A percentile compares a stretch with the other conserved stretches of the same genome.
Conservation (phyloP, 257 asterid genomes). For the Przewalskia tangutica region DNA sequence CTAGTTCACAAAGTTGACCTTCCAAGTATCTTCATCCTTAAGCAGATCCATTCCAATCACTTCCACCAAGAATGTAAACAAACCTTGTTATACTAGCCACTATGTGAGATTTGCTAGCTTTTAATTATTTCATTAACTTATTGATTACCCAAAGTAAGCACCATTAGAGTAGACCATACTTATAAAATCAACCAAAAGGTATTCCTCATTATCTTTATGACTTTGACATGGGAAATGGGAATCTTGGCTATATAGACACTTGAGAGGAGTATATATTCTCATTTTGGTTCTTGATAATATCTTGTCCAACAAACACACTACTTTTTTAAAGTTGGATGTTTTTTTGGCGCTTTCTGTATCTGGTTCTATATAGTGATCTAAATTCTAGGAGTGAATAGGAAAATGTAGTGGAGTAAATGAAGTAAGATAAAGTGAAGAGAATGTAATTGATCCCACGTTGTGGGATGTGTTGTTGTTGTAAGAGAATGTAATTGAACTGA, state of each 20-base stretch:
- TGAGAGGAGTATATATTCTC: slow-evolving; percentile 19
- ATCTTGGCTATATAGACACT: slow-evolving; percentile 12
- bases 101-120: neutral
- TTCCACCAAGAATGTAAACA: neutral
- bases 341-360: neutral
- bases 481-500: neutral
- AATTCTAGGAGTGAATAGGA: neutral
- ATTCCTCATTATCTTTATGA: neutral
- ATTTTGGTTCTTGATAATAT: slow-evolving; percentile 1
- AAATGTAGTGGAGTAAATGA: neutral
- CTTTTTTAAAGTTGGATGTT: neutral
- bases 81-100: slow-evolving; percentile 2
- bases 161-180: neutral
- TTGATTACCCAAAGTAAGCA: neutral
- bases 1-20: slow-evolving; percentile 9
- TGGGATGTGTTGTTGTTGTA: too few relatives aligned
- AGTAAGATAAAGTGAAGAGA: neutral
- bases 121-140: neutral
- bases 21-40: neutral
- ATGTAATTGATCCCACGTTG: neutral
- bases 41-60: neutral
- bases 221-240: slow-evolving; percentile 1
- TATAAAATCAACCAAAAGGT: neutral
- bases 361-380: neutral
- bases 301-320: slow-evolving; percentile 6